phyloP scores from a whole-genome alignment of 306 rosid genomes.

The Inga oerstediana region DNA sequence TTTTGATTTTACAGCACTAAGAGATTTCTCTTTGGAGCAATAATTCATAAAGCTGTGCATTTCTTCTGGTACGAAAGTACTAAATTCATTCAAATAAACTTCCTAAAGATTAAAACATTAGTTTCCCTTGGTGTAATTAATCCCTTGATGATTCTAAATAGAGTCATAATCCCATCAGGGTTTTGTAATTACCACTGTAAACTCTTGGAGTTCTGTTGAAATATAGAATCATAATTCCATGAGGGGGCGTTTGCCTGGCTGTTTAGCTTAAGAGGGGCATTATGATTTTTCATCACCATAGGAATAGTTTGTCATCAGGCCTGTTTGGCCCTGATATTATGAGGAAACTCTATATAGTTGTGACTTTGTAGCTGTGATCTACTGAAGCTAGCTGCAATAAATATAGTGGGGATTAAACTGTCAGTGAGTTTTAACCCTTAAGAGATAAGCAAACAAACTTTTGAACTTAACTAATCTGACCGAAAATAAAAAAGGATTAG shows the following conservation, averaged over 20 bases:
- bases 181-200: not conserved
- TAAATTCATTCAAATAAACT: not conserved
- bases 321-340: not conserved
- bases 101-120: not conserved
- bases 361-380: not conserved
- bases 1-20: not conserved
- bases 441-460: not conserved
- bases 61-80: not conserved
- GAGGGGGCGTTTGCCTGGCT: not conserved
- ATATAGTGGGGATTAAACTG: not conserved
- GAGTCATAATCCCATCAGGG: not conserved
- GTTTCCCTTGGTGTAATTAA: not conserved
- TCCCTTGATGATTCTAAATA: slow-evolving; percentile 9
- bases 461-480: not conserved
- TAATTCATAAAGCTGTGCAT: not conserved
- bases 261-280: not conserved
- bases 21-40: not conserved
- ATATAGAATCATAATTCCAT: too few relatives aligned
- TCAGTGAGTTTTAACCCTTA: not conserved
- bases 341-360: not conserved
- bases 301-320: not conserved
- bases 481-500: not conserved
- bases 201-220: not conserved
- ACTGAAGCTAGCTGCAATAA: not conserved
- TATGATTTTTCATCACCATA: not conserved